Conservation (phyloP, 202 grass and related monocot species). For the Brachypodium distachyon region DNA sequence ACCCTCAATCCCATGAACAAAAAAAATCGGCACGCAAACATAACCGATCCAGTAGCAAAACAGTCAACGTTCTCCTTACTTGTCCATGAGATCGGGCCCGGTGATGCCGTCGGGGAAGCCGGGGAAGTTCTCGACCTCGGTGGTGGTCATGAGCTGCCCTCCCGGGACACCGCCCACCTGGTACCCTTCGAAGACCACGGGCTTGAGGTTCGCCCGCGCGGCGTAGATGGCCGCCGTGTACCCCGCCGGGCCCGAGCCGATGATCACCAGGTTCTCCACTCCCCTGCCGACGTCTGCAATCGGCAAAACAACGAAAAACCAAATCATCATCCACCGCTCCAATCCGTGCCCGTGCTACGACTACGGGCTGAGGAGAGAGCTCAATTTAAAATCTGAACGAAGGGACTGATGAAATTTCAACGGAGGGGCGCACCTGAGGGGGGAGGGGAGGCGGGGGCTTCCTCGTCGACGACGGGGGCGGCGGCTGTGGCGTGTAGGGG, state of each 20-base stretch:
- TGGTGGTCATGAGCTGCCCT: slow-evolving; percentile 98
- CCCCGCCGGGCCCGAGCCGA: slow-evolving; percentile 88
- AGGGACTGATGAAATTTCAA: too few species aligned
- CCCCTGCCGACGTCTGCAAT: slow-evolving; percentile 44
- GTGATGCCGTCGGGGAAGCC: slow-evolving; percentile 92
- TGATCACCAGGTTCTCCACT: slow-evolving; percentile 94
- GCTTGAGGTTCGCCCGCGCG: slow-evolving; percentile 88
- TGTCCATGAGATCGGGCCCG: slow-evolving; percentile 98
- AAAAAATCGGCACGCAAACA: not conserved
- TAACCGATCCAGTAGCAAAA: not conserved
- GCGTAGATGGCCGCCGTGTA: slow-evolving; percentile 93
- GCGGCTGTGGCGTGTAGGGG: slow-evolving; percentile 13
- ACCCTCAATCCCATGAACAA: too few species aligned
- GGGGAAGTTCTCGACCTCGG: slow-evolving; percentile 95
- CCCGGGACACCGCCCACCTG: slow-evolving; percentile 90
- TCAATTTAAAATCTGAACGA: not conserved
- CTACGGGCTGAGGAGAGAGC: not conserved
- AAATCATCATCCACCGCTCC: not conserved
- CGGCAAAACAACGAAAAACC: not conserved
- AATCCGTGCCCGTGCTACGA: too few species aligned
- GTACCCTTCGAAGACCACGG: slow-evolving; percentile 88
- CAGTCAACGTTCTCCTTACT: slow-evolving; percentile 7
- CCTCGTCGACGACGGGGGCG: slow-evolving; percentile 27
- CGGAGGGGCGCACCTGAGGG: not conserved
- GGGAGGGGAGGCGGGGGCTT: slow-evolving; percentile 10